Evolutionary conservation across 1,284 basidiomycete genomes (phyloP).

Genomic region (Ceratobasidium sp.): DNA sequence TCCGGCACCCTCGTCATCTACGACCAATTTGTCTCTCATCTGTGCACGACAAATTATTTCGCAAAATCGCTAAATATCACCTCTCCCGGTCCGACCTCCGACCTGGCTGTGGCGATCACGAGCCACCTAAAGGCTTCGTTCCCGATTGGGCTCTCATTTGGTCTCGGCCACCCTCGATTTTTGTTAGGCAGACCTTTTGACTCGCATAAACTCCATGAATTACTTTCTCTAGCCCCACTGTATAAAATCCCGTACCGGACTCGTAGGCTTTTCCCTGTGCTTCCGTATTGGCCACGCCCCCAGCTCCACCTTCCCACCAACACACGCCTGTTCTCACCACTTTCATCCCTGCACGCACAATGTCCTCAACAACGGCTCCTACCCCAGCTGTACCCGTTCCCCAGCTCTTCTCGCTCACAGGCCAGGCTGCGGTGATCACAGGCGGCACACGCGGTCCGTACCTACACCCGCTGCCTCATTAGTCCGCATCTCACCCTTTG

Average conservation of each 20-base stretch:
- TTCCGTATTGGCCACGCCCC: constrained; percentile 11
- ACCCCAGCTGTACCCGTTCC: constrained; percentile 44
- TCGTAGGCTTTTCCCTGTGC: constrained; percentile 7
- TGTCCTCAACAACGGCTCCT: constrained; percentile 40
- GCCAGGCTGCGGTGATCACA: constrained; percentile 60
- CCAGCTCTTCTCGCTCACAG: constrained; percentile 60
- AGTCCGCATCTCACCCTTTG: constrained; percentile 38
- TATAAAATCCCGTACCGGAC: constrained; percentile 29
- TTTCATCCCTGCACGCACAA: constrained; percentile 5
- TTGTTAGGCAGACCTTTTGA: too few relatives aligned
- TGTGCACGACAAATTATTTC: too few relatives aligned
- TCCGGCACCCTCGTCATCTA: constrained; percentile 1
- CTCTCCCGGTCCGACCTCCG: constrained; percentile 34
- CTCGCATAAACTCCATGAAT: neutral
- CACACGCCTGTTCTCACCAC: constrained; percentile 13
- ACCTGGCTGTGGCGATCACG: constrained; percentile 4
- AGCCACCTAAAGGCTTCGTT: neutral
- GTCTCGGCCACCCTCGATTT: too few relatives aligned
- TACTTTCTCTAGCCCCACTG: constrained; percentile 1
- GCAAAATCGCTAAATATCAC: constrained; percentile 9
- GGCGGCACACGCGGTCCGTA: constrained; percentile 49
- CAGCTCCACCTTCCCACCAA: constrained; percentile 11
- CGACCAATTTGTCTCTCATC: neutral
- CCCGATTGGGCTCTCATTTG: too few relatives aligned
- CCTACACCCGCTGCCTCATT: constrained; percentile 12